phyloP scores from a whole-genome alignment of 2,329 filamentous ascomycete species.

The Dothidotthia symphoricarpi region DNA sequence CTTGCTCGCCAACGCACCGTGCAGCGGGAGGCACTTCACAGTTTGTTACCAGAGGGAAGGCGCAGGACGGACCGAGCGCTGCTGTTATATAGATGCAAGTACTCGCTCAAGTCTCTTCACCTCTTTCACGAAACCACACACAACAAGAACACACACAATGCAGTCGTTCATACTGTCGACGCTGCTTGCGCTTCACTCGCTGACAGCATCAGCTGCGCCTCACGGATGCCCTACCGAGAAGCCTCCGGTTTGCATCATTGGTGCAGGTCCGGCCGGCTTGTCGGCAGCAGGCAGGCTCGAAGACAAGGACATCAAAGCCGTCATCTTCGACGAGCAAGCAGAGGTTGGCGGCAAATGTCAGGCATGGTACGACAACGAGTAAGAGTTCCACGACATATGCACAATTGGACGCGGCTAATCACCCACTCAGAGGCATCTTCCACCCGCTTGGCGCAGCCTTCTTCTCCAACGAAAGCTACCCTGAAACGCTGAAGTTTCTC shows the following conservation, averaged over 20 bases:
- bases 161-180: slow-evolving; percentile 25
- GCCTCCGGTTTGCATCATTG: slow-evolving; percentile 40
- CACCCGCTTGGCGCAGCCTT: slow-evolving; percentile 42
- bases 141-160: slow-evolving; percentile 5
- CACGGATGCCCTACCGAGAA: slow-evolving; percentile 13
- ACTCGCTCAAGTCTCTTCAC: slow-evolving; percentile 8
- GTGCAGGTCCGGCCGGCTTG: slow-evolving; percentile 40
- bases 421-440: slow-evolving; percentile 39
- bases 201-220: slow-evolving; percentile 29
- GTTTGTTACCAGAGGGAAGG: neutral
- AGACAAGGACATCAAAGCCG: slow-evolving; percentile 36
- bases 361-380: slow-evolving; percentile 40
- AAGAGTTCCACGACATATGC: slow-evolving; percentile 29
- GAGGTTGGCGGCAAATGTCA: slow-evolving; percentile 42
- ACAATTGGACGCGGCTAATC: slow-evolving; percentile 35
- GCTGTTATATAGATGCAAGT: slow-evolving; percentile 28
- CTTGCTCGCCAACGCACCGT: slow-evolving; percentile 36
- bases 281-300: slow-evolving; percentile 36
- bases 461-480: slow-evolving; percentile 40
- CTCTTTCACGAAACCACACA: too few species aligned
- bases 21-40: slow-evolving; percentile 30
- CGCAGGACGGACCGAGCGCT: slow-evolving; percentile 13
- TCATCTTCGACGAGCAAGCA: slow-evolving; percentile 39
- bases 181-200: slow-evolving; percentile 22
- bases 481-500: slow-evolving; percentile 38